Evolutionary conservation across 805 yeast species (phyloP).

Genomic region (Tetrapisispora taiwanensis): DNA sequence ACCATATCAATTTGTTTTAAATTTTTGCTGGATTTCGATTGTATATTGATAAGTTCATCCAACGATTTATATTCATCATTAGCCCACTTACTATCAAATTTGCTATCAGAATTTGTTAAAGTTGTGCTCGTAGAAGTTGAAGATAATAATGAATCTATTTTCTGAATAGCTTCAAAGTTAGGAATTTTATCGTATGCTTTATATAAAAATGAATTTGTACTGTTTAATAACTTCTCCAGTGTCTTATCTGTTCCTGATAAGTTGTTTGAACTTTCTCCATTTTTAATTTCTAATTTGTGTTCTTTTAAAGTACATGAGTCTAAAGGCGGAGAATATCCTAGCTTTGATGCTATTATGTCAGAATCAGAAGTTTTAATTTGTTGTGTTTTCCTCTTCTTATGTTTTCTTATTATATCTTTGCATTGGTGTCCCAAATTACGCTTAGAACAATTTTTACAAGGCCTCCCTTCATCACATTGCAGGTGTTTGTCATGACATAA

Average conservation of each 20-base stretch:
- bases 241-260: not conserved
- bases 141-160: not conserved
- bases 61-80: slow-evolving; percentile 24
- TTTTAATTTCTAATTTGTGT: not conserved
- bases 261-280: not conserved
- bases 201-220: slow-evolving; percentile 4
- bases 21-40: not conserved
- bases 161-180: not conserved
- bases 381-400: not conserved
- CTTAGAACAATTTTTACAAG: slow-evolving; percentile 62
- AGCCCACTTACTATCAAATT: slow-evolving; percentile 47
- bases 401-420: slow-evolving; percentile 37
- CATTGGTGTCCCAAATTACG: slow-evolving; percentile 48
- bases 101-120: slow-evolving; percentile 2
- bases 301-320: not conserved
- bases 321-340: too few species aligned
- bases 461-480: slow-evolving; percentile 58
- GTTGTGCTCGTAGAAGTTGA: not conserved
- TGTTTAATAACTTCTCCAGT: not conserved
- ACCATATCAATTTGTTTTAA: too few species aligned
- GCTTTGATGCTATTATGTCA: too few species aligned
- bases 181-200: not conserved
- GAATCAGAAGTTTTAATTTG: too few species aligned
- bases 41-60: slow-evolving; percentile 9
- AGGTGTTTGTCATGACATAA: slow-evolving; percentile 67